These are phyloP conservation scores for Metschnikowia noctiluminum DNA, from an alignment of 805 yeast genomes.

Conservation along the genomic window DNA sequence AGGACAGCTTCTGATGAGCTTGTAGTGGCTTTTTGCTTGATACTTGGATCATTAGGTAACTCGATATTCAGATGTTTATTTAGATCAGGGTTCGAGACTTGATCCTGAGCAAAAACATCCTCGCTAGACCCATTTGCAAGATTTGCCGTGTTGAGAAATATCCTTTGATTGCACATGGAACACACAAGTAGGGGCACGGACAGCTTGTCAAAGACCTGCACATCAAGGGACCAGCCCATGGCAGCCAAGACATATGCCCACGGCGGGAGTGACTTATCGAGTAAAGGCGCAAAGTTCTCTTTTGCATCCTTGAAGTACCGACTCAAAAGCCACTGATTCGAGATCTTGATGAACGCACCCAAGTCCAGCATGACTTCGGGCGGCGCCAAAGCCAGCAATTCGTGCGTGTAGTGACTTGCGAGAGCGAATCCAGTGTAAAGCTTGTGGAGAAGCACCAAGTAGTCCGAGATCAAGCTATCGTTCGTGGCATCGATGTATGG, in stretches of 20 bases:
- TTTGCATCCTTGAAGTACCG: slow-evolving; percentile 32
- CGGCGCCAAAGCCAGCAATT: slow-evolving; percentile 2
- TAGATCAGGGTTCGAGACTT: not conserved
- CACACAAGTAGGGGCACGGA: slow-evolving; percentile 33
- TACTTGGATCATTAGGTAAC: no score
- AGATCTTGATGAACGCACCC: slow-evolving; percentile 19
- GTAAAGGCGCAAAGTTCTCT: slow-evolving; percentile 28
- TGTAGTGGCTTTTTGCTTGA: no score
- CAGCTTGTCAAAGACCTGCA: slow-evolving; percentile 27
- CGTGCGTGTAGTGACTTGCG: not conserved
- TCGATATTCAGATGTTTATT: no score
- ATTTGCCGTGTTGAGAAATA: slow-evolving; percentile 18
- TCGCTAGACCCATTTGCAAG: not conserved
- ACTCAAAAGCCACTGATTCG: slow-evolving; percentile 33
- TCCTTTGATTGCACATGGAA: slow-evolving; percentile 34
- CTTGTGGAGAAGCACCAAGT: slow-evolving; percentile 26
- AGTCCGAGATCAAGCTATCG: slow-evolving; percentile 26
- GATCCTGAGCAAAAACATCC: no score
- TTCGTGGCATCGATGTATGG: slow-evolving; percentile 31
- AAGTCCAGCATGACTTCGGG: not conserved
- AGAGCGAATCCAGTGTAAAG: slow-evolving; percentile 24
- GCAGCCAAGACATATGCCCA: slow-evolving; percentile 37
- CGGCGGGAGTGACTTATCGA: slow-evolving; percentile 23
- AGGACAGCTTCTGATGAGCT: no score
- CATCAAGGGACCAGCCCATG: slow-evolving; percentile 36